phyloP scores from a whole-genome alignment of 2,329 filamentous ascomycete species.

The Fusarium cicatricum region DNA sequence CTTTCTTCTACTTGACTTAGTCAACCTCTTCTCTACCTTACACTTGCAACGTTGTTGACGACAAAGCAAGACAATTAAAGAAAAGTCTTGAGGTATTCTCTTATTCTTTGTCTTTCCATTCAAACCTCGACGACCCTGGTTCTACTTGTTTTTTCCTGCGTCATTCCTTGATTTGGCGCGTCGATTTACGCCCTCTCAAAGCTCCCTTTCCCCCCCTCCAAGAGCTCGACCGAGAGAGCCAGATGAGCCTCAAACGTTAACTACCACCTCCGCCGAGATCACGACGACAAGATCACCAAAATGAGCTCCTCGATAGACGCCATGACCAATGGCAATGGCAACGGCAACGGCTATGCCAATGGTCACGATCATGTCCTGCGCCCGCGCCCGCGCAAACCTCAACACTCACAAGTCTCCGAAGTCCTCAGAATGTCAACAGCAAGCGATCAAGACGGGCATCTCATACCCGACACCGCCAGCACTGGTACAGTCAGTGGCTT shows the following conservation, averaged over 20 bases:
- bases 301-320: constrained; percentile 45
- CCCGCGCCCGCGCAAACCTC: constrained; percentile 59
- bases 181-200: constrained; percentile 3
- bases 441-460: constrained; percentile 46
- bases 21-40: neutral
- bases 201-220: neutral
- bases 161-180: constrained; percentile 5
- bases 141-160: neutral
- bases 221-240: constrained; percentile 2
- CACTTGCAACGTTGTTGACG: constrained; percentile 11
- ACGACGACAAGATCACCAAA: neutral
- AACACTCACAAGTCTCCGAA: constrained; percentile 57
- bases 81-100: neutral
- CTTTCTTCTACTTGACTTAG: neutral
- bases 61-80: constrained; percentile 6
- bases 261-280: neutral
- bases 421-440: constrained; percentile 50
- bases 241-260: constrained; percentile 17
- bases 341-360: constrained; percentile 39
- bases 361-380: constrained; percentile 55
- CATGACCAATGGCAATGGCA: constrained; percentile 42
- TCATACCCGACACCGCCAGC: constrained; percentile 46
- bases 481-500: constrained; percentile 47
- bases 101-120: constrained; percentile 14
- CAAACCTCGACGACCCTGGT: no score